A percentile compares a stretch with the other conserved stretches of the same genome.
These are phyloP conservation scores for Dendrostoma leiphaemia DNA, from an alignment of 2,329 filamentous ascomycete species.

Conservation along the genomic window DNA sequence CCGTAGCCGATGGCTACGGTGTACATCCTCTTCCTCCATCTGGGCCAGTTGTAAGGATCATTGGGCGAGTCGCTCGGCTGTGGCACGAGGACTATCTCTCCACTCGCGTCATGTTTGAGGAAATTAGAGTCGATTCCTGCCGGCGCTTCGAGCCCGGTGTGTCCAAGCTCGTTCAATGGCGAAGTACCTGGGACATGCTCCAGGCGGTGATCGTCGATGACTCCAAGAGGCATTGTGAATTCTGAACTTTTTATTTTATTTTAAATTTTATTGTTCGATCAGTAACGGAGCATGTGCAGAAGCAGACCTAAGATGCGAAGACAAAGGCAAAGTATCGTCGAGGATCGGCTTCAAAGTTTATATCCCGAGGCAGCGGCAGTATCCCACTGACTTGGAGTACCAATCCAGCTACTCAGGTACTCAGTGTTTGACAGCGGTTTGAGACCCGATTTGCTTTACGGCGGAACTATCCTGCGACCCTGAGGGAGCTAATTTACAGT, in stretches of 20 bases:
- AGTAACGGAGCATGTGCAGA: no score
- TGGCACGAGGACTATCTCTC: conserved; percentile 45
- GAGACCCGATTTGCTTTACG: no score
- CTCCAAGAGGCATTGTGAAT: conserved; percentile 27
- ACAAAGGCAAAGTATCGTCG: no score
- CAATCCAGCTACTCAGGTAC: no score
- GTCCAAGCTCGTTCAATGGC: conserved; percentile 24
- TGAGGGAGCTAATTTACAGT: background rate
- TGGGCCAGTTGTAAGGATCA: conserved; percentile 47
- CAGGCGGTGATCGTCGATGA: conserved; percentile 24
- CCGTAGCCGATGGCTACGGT: conserved; percentile 37
- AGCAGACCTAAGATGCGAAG: no score
- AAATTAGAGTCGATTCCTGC: conserved; percentile 19
- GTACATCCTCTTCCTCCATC: conserved; percentile 32
- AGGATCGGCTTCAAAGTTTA: no score
- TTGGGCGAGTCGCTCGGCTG: conserved; percentile 46
- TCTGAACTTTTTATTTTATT: no score
- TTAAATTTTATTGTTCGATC: no score
- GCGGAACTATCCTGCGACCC: background rate
- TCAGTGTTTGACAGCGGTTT: no score
- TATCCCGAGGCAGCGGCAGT: no score
- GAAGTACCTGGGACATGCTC: conserved; percentile 28
- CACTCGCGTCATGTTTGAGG: conserved; percentile 26
- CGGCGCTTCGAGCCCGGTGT: conserved; percentile 18
- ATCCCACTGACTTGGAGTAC: no score